A percentile compares a stretch with the other conserved stretches of the same genome.
phyloP scores from a whole-genome alignment of 1,284 basidiomycete species.

The Nidula niveotomentosa region DNA sequence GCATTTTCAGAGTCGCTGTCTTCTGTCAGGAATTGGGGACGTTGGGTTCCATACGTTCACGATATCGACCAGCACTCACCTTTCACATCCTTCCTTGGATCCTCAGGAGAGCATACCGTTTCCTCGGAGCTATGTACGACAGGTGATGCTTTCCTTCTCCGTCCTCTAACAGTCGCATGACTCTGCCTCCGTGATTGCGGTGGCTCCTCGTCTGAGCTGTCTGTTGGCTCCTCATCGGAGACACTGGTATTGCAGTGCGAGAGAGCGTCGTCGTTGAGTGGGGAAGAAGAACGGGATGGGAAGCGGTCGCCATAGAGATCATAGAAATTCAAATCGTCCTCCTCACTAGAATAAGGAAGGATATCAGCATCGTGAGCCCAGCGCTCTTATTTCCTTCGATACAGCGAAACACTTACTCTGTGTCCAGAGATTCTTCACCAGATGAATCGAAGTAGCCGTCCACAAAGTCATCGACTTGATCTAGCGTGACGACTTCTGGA shows the following conservation, averaged over 20 bases:
- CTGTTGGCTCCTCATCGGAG: neutral
- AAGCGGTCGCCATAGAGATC: slow-evolving; percentile 18
- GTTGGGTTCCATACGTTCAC: neutral
- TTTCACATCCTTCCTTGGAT: neutral
- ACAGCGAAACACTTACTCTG: slow-evolving; percentile 13
- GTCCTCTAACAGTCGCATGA: neutral
- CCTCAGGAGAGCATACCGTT: neutral
- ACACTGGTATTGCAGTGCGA: neutral
- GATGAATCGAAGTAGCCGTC: slow-evolving; percentile 5
- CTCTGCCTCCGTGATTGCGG: neutral
- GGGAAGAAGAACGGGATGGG: slow-evolving; percentile 17
- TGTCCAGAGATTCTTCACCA: slow-evolving; percentile 1
- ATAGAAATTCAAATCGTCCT: slow-evolving; percentile 21
- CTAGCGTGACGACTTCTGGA: neutral
- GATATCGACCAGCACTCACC: neutral
- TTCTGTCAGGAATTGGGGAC: neutral
- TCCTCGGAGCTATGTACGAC: neutral
- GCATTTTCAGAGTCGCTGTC: neutral
- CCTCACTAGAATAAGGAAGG: slow-evolving; percentile 12
- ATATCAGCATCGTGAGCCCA: neutral
- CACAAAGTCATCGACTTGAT: slow-evolving; percentile 7
- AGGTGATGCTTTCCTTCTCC: neutral
- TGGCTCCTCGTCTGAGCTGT: neutral
- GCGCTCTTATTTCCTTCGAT: neutral
- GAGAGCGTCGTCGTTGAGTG: slow-evolving; percentile 2